Evolutionary conservation across 225 moss, liverwort and hornwort species (phyloP), one percentile per base, ranked within the genome.

Genomic region (Straminergon stramineum): DNA sequence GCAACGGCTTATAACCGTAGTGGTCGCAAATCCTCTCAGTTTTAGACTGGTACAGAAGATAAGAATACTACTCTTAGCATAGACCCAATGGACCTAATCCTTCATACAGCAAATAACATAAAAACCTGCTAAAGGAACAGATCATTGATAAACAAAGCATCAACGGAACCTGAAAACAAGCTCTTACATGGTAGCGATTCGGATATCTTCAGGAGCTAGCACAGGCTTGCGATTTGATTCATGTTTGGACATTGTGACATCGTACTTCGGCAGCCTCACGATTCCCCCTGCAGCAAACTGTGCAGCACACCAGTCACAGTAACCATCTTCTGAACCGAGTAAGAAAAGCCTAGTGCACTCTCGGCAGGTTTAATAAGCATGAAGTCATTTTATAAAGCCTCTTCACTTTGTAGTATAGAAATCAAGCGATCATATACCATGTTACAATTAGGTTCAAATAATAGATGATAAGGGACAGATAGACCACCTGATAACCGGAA

Each of bases 281-380:
- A 98, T 98, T 24, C 98, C 98, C 79, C 92, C 96, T 91, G 96
- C 98, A 71, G 98, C 96, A 92, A 98, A 98, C 98, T 98, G 96
- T 89, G 94, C 78, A 92, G 91, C 77, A 89, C 90, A 90, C 87
- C 86, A 92, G 86, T 91, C 83, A 84, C 74, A 88, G 19, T 31
- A 64, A 84, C 52, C 48, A 84, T 86, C 55, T 74, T 86, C 61
- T 28, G 65, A 88, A 75, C 52, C 60, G 17, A 85, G 39, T 79
- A 91, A 57, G 87, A 88, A 82, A 88, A 88, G 71, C 55, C 70
- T 53, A 53, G 61, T 34, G 73, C 41, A 88, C 71, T 85, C 82
- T 43, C 60, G 74, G 35, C 67, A 53, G 65, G 84, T 45, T 90
- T 81, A 51, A 62, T 80, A 86, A 17, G 43, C 71, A 85, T 69